phyloP scores from a whole-genome alignment of 2,329 filamentous ascomycete species.

The Colletotrichum lini region DNA sequence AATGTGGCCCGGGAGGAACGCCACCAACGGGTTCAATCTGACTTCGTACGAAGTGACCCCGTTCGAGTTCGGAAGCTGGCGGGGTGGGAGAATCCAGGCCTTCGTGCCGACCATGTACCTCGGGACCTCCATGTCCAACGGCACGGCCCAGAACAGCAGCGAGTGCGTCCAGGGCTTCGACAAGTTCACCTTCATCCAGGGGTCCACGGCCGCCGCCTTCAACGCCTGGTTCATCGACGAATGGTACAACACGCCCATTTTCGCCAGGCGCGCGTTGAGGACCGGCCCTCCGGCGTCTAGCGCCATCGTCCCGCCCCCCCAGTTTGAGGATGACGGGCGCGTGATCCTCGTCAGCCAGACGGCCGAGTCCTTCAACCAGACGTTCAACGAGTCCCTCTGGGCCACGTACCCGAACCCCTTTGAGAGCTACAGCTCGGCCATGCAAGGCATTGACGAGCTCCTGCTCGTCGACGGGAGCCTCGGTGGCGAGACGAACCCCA shows the following conservation, averaged over 20 bases:
- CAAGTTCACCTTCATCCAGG: constrained; percentile 50
- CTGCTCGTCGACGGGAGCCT: constrained; percentile 52
- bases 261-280: constrained; percentile 45
- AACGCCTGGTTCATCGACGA: constrained; percentile 47
- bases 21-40: constrained; percentile 48
- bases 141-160: constrained; percentile 46
- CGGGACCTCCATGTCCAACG: constrained; percentile 48
- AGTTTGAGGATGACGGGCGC: constrained; percentile 40
- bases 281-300: constrained; percentile 36
- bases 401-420: constrained; percentile 52
- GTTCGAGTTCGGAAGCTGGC: constrained; percentile 53
- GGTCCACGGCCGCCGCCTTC: constrained; percentile 49
- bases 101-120: constrained; percentile 50
- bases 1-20: constrained; percentile 48
- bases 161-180: constrained; percentile 51
- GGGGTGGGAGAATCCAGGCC: constrained; percentile 47
- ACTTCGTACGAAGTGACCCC: constrained; percentile 52
- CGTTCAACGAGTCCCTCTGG: constrained; percentile 51
- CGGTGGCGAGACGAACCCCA: constrained; percentile 48
- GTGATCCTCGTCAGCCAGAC: constrained; percentile 47
- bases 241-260: constrained; percentile 46
- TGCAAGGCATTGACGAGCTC: constrained; percentile 46
- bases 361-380: constrained; percentile 46
- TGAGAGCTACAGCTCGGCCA: constrained; percentile 46
- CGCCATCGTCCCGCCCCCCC: constrained; percentile 40